phyloP scores from a whole-genome alignment of 306 rosid genomes.

The Dryas octopetala region DNA sequence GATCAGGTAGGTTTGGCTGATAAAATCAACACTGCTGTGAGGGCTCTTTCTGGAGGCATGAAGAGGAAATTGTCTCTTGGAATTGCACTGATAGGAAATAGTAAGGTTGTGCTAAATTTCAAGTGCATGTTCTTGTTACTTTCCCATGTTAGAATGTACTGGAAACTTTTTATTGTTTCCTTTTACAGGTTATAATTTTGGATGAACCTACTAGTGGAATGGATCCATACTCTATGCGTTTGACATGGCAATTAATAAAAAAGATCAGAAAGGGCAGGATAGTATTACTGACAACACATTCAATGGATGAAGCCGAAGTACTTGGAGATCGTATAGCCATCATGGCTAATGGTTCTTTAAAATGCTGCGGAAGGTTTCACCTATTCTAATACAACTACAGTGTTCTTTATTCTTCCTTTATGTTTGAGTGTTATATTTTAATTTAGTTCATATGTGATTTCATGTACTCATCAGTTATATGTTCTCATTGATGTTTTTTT shows the following conservation, averaged over 20 bases:
- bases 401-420: not conserved
- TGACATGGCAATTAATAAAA: slow-evolving; percentile 96
- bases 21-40: slow-evolving; percentile 69
- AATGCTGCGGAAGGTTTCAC: slow-evolving; percentile 92
- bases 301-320: slow-evolving; percentile 99
- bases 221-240: slow-evolving; percentile 99
- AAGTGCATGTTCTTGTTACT: slow-evolving; percentile 11
- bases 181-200: slow-evolving; percentile 76
- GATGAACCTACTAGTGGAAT: slow-evolving; percentile 99
- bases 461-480: not conserved
- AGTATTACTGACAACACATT: slow-evolving; percentile 90
- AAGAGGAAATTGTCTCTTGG: slow-evolving; percentile 97
- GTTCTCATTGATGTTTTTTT: not conserved
- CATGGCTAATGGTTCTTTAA: slow-evolving; percentile 95
- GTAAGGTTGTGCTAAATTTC: slow-evolving; percentile 62
- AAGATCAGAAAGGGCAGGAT: slow-evolving; percentile 90
- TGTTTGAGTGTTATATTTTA: not conserved
- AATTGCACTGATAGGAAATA: slow-evolving; percentile 86
- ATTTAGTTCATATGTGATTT: not conserved
- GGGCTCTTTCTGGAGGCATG: slow-evolving; percentile 96
- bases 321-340: slow-evolving; percentile 96
- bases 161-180: slow-evolving; percentile 19
- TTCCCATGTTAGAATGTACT: slow-evolving; percentile 17
- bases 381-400: not conserved
- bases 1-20: slow-evolving; percentile 94